These are phyloP conservation scores for Aspergillus sp. DNA, from an alignment of 2,329 filamentous ascomycete genomes.

Conservation along the genomic window DNA sequence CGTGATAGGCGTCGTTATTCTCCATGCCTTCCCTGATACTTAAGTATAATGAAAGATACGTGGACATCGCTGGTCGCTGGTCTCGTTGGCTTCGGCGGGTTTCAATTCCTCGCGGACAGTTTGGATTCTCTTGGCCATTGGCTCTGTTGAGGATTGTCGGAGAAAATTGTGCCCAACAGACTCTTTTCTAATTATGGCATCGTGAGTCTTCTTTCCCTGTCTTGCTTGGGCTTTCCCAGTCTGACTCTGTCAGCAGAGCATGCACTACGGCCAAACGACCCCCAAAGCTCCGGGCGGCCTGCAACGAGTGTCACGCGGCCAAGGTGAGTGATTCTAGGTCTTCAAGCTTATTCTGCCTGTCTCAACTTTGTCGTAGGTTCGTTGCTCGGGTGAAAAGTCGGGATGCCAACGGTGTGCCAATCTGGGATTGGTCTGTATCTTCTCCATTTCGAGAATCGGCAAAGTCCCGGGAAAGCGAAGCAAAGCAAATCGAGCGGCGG, in stretches of 20 bases:
- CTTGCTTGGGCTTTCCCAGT: neutral
- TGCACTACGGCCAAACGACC: conserved; percentile 12
- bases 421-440: conserved; percentile 14
- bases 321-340: conserved; percentile 5
- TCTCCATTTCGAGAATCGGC: conserved; percentile 18
- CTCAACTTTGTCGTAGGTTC: conserved; percentile 6
- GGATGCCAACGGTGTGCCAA: conserved; percentile 18
- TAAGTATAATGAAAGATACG: neutral
- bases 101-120: neutral
- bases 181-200: conserved; percentile 5
- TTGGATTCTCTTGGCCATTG: neutral
- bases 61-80: neutral
- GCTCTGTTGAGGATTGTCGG: neutral
- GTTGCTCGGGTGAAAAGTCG: conserved; percentile 18
- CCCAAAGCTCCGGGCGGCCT: conserved; percentile 15
- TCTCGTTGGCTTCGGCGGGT: neutral
- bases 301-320: conserved; percentile 18
- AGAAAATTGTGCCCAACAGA: neutral
- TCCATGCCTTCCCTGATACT: neutral
- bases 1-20: neutral
- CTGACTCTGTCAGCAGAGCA: conserved; percentile 1
- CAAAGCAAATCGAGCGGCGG: conserved; percentile 15
- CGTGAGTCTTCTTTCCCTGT: conserved; percentile 1
- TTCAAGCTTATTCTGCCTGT: neutral
- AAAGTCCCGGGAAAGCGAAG: conserved; percentile 19